Evolutionary conservation across 2,329 filamentous ascomycete species (phyloP).

Genomic region (Alternaria sp.): DNA sequence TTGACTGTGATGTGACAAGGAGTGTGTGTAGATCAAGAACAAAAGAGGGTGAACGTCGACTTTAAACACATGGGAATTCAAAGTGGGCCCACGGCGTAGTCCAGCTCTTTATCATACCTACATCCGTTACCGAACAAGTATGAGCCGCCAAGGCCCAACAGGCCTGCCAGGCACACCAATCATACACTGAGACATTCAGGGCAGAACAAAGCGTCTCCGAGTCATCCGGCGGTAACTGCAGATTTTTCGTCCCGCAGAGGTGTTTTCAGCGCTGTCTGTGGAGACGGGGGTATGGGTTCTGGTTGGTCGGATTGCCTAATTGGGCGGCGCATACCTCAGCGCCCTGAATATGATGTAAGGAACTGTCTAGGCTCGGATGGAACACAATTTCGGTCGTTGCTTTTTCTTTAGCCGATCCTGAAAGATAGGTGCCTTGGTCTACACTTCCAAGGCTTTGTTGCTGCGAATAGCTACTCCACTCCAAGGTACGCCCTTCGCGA

Average conservation of each 20-base stretch:
- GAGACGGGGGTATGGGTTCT: background rate
- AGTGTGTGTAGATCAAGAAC: background rate
- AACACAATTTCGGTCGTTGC: background rate
- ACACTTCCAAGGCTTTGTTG: background rate
- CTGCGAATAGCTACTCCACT: background rate
- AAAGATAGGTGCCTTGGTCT: background rate
- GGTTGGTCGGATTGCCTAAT: slow-evolving; percentile 11
- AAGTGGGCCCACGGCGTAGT: background rate
- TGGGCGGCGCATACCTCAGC: slow-evolving; percentile 3
- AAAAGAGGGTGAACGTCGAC: slow-evolving; percentile 1
- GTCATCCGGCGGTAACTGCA: slow-evolving; percentile 4
- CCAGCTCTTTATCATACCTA: background rate
- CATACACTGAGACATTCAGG: slow-evolving; percentile 10
- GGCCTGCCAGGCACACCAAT: background rate
- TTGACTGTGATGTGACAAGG: slow-evolving; percentile 3
- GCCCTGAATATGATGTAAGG: background rate
- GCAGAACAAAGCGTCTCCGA: background rate
- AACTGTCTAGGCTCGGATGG: background rate
- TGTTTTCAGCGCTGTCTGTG: slow-evolving; percentile 1
- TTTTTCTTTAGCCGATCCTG: background rate
- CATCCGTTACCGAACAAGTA: background rate
- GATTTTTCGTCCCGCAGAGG: slow-evolving; percentile 3
- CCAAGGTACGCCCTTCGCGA: background rate
- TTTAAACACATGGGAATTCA: background rate
- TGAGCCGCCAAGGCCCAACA: background rate